A percentile compares a stretch with the other conserved stretches of the same genome.
Conservation (phyloP, 345 rosid species). For the Pistacia vera region DNA sequence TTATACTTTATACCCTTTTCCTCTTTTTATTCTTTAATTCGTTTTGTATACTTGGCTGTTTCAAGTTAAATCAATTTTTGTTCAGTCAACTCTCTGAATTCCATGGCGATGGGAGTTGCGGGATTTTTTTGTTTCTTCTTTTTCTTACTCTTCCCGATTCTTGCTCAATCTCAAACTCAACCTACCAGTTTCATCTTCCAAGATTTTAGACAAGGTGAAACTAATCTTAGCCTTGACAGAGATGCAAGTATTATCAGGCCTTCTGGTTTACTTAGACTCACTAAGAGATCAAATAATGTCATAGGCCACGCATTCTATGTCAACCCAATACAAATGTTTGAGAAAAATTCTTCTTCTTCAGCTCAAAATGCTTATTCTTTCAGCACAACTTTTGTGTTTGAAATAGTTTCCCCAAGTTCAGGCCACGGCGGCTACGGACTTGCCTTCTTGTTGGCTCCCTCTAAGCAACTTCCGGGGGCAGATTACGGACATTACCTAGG, state of each 20-base stretch:
- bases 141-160: constrained; percentile 4
- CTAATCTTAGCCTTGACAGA: constrained; percentile 11
- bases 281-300: constrained; percentile 28
- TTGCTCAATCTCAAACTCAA: constrained; percentile 20
- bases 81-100: not conserved
- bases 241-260: constrained; percentile 30
- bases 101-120: constrained; percentile 7
- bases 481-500: constrained; percentile 45
- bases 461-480: constrained; percentile 35
- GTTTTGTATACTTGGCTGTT: not conserved
- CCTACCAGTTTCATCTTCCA: constrained; percentile 34
- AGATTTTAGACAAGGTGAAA: constrained; percentile 34
- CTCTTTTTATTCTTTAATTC: not conserved
- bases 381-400: constrained; percentile 54
- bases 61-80: not conserved
- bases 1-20: not conserved
- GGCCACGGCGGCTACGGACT: constrained; percentile 60
- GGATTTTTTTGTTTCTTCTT: constrained; percentile 9
- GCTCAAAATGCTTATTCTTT: constrained; percentile 37
- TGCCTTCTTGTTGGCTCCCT: constrained; percentile 54
- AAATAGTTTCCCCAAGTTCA: constrained; percentile 29
- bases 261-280: constrained; percentile 49
- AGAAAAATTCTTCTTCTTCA: not conserved
- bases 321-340: constrained; percentile 30
- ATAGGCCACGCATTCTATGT: constrained; percentile 58